These are phyloP conservation scores for Albophoma yamanashiensis DNA, from an alignment of 2,329 filamentous ascomycete genomes.

Conservation along the genomic window DNA sequence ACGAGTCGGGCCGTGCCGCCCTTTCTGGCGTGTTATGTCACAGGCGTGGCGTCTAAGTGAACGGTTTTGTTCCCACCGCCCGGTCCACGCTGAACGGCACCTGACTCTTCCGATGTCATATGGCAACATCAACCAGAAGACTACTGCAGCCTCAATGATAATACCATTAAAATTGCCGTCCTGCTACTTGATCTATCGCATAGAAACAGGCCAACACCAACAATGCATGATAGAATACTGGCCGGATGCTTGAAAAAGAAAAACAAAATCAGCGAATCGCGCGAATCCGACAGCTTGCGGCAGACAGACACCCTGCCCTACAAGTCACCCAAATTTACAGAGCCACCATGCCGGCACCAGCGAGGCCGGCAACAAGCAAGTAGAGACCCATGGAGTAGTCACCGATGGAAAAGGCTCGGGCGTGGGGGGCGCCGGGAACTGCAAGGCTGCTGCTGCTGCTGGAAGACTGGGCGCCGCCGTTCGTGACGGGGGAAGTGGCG, in stretches of 20 bases:
- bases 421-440: slow-evolving; percentile 22
- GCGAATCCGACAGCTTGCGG: not conserved
- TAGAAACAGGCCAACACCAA: slow-evolving; percentile 14
- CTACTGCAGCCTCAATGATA: slow-evolving; percentile 5
- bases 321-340: slow-evolving; percentile 28
- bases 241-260: slow-evolving; percentile 2
- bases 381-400: slow-evolving; percentile 39
- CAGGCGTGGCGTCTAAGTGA: not conserved
- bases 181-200: slow-evolving; percentile 13
- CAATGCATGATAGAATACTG: slow-evolving; percentile 15
- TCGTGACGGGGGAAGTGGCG: slow-evolving; percentile 27
- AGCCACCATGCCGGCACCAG: slow-evolving; percentile 42
- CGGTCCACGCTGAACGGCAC: too few relatives aligned
- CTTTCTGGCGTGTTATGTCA: not conserved
- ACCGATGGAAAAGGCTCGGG: slow-evolving; percentile 32
- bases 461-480: slow-evolving; percentile 7
- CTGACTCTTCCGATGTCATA: not conserved
- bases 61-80: not conserved
- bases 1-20: too few relatives aligned
- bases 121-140: not conserved
- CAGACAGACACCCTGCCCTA: slow-evolving; percentile 5
- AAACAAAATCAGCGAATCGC: not conserved
- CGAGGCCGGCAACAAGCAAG: slow-evolving; percentile 37
- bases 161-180: slow-evolving; percentile 6
- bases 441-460: slow-evolving; percentile 22